Base-by-base conservation (phyloP, 352 stramenopile genomes). In the Globisporangium solare region DNA sequence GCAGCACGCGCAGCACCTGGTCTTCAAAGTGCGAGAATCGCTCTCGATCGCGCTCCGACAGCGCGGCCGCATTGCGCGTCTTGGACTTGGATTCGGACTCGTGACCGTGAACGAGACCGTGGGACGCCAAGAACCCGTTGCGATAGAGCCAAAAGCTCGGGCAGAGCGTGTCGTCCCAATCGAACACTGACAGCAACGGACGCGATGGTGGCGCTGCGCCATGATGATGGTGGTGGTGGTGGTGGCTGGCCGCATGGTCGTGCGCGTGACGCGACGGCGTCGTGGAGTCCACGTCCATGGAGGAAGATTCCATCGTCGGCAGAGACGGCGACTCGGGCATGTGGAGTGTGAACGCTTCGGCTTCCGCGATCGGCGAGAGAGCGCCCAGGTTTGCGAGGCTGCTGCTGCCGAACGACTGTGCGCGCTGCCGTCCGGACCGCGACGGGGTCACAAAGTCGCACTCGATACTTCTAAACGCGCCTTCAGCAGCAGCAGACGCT, bases 151-250 rank as follows among this genome's bases (percentile, higher is more conserved):
- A 88, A 46, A 61, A 78, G 61, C 72, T 80, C 7, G 76, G 76
- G 35, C 76, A 88, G 6, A 88, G 64, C 22, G 76, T 88, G 65
- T 88, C 76, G 40, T 87, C 76, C 76, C 76, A 87, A 60, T 87
- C 76, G 27, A 87, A 83, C 31, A 87, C 65, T 0, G 69, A 73
- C 18, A 83, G 43, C 21, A 74, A 47, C 17, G 64, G 71, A 22
- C 61, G 62, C 54, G 31, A 6, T 42, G 31, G 7, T 42, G 32
- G 17, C 18, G 39, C 12, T 43, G 56, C 27, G 18, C 22, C 27
- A 18, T 53, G n/a, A n/a, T n/a, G n/a, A n/a, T n/a, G n/a, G n/a
- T n/a, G n/a, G n/a, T n/a, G n/a, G n/a, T n/a, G n/a, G n/a, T n/a
- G 18, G 45, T 45, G 55, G 3, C 41, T 35, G 27, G 10, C 27